phyloP scores from a whole-genome alignment of 345 rosid genomes.

The Gossypium mustelinum region DNA sequence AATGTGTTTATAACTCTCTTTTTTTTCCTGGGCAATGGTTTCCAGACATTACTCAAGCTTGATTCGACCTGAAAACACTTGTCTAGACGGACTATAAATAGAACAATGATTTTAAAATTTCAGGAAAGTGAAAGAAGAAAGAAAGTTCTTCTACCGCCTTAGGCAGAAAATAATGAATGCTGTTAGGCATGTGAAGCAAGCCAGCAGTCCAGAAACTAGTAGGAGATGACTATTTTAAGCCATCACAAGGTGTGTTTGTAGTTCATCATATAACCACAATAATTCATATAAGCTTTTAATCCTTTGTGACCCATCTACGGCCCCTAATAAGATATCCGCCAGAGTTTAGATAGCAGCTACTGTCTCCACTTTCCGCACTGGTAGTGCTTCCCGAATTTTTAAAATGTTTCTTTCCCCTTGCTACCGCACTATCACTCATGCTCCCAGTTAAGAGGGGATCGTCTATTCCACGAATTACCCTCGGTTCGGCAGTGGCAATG shows the following conservation, averaged over 20 bases:
- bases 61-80: neutral
- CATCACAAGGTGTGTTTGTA: neutral
- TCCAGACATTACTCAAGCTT: slow-evolving; percentile 3
- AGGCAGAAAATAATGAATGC: neutral
- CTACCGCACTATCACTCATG: slow-evolving; percentile 70
- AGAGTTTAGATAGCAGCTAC: slow-evolving; percentile 84
- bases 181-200: slow-evolving; percentile 9
- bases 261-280: slow-evolving; percentile 6
- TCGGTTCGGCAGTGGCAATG: slow-evolving; percentile 44
- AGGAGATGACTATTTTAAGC: neutral
- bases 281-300: slow-evolving; percentile 26
- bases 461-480: slow-evolving; percentile 87
- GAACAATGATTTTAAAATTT: neutral
- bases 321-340: slow-evolving; percentile 71
- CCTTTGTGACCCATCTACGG: slow-evolving; percentile 79
- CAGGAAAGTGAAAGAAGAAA: neutral
- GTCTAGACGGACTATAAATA: neutral
- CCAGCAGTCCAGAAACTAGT: neutral
- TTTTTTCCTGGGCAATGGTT: neutral
- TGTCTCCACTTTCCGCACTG: slow-evolving; percentile 90
- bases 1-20: neutral
- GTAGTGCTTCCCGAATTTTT: slow-evolving; percentile 56
- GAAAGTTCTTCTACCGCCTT: slow-evolving; percentile 6
- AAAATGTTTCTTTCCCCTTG: slow-evolving; percentile 66
- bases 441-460: slow-evolving; percentile 94